These are phyloP conservation scores for Annona squamosa DNA, from an alignment of 164 flowering plant genomes.

Conservation along the genomic window DNA sequence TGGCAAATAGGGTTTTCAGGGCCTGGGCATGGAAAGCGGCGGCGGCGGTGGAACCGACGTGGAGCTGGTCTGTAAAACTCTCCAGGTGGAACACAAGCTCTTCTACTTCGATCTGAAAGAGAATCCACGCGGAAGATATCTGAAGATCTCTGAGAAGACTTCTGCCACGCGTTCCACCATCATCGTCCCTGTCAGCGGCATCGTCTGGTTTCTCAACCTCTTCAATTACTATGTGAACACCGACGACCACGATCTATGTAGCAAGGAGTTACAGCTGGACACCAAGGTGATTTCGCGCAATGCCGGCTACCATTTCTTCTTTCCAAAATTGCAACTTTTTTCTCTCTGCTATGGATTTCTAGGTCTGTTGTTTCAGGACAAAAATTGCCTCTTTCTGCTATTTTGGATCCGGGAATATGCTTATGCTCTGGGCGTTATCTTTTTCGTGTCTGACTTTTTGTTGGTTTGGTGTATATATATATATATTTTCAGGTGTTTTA, in stretches of 20 bases:
- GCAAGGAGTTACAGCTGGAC: slow-evolving; percentile 97
- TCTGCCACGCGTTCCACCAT: slow-evolving; percentile 92
- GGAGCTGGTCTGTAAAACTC: slow-evolving; percentile 78
- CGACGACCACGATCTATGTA: slow-evolving; percentile 62
- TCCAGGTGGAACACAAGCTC: slow-evolving; percentile 98
- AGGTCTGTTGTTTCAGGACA: neutral
- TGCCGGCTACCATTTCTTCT: neutral
- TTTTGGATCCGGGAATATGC: neutral
- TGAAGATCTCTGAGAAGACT: slow-evolving; percentile 96
- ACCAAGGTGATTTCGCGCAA: slow-evolving; percentile 38
- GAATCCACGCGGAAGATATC: slow-evolving; percentile 90
- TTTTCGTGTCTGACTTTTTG: neutral
- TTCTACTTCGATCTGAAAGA: slow-evolving; percentile 98
- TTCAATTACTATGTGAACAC: slow-evolving; percentile 88
- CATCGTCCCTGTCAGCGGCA: slow-evolving; percentile 81
- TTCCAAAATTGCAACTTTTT: neutral
- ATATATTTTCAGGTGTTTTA: slow-evolving; percentile 63
- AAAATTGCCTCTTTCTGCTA: neutral
- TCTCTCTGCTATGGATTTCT: neutral
- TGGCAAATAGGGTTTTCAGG: neutral
- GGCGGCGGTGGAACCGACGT: slow-evolving; percentile 53
- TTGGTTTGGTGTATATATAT: neutral
- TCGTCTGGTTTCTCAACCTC: slow-evolving; percentile 91
- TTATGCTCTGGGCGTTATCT: no score
- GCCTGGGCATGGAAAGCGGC: neutral